Base-by-base conservation (phyloP, 1,139 yeast species). In the Hemisphaericaspora lyxosophila region DNA sequence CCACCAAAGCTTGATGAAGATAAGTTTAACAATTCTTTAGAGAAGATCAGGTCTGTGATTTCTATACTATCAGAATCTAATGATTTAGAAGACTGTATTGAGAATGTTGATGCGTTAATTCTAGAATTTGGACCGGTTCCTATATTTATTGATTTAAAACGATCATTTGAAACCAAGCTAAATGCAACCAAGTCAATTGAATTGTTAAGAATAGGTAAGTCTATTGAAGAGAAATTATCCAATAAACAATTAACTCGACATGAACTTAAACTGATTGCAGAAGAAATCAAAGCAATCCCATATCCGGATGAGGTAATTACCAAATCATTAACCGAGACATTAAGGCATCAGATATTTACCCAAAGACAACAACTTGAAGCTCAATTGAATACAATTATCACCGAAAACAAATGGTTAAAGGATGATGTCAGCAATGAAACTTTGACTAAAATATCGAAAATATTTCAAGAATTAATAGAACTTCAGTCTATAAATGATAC, bases 401-500 rank as follows among this genome's bases (percentile, higher is more conserved):
- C 34, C 3, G 36, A 39, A 2, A 41, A 41, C 12, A 40, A 49
- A 12, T 59, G 64, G 63, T 43, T 60, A 12, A 38, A 47, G 2
- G 29, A 20, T 5, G 37, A 36, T 4, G 28, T 28, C 17, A 32
- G 22, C 7, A 22, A 32, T 5, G 45, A 42, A 16, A 25, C 35
- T 5, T 32, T 55, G 34, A 42, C 37, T 4, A 27, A 40, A 24
- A 43, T 54, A 7, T 40, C 50, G 13, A 18, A 33, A 7, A 30
- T 41, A 29, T 50, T 50, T 26, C 24, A 46, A 1, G 36, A 49
- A 8, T 54, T 78, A 26, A 54, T 73, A 22, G 49, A 57, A 22
- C 48, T 79, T 13, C 79, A 77, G 38, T 54, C 62, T 5, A 53
- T 75, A 7, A 43, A 50, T 7, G 43, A 50, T 3, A 41, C 48